These are phyloP conservation scores for Remersonia thermophila DNA, from an alignment of 2,329 filamentous ascomycete species.

Conservation along the genomic window DNA sequence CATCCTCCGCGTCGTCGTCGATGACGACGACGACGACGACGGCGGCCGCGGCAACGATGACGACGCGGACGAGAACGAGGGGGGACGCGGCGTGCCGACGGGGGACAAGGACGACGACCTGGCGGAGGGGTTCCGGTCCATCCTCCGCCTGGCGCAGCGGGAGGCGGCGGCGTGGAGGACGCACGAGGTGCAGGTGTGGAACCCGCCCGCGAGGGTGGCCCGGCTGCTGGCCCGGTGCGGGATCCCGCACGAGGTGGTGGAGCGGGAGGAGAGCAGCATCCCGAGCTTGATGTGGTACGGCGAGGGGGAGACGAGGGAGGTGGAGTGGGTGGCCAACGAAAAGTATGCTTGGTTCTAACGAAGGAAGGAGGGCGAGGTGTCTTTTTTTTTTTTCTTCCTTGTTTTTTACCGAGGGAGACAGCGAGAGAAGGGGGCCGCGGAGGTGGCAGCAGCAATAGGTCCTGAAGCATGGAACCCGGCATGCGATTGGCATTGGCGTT, in stretches of 20 bases:
- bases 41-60: too few relatives aligned
- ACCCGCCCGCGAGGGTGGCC: constrained; percentile 48
- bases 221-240: constrained; percentile 34
- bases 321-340: constrained; percentile 65
- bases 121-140: constrained; percentile 41
- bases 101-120: constrained; percentile 27
- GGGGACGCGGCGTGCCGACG: too few relatives aligned
- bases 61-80: too few relatives aligned
- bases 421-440: too few relatives aligned
- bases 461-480: too few relatives aligned
- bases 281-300: constrained; percentile 62
- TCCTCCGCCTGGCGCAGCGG: constrained; percentile 53
- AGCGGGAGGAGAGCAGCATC: constrained; percentile 55
- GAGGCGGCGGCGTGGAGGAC: constrained; percentile 64
- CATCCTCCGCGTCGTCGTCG: constrained; percentile 56
- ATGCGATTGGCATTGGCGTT: too few relatives aligned
- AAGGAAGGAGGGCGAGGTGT: not conserved
- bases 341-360: constrained; percentile 65
- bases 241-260: constrained; percentile 37
- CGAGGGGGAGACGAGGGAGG: constrained; percentile 32
- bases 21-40: constrained; percentile 30
- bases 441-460: too few relatives aligned
- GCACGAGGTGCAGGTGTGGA: constrained; percentile 68
- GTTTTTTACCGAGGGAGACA: too few relatives aligned
- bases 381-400: too few relatives aligned